Evolutionary conservation across 345 rosid species (phyloP).

Genomic region (Citrus trifoliata): DNA sequence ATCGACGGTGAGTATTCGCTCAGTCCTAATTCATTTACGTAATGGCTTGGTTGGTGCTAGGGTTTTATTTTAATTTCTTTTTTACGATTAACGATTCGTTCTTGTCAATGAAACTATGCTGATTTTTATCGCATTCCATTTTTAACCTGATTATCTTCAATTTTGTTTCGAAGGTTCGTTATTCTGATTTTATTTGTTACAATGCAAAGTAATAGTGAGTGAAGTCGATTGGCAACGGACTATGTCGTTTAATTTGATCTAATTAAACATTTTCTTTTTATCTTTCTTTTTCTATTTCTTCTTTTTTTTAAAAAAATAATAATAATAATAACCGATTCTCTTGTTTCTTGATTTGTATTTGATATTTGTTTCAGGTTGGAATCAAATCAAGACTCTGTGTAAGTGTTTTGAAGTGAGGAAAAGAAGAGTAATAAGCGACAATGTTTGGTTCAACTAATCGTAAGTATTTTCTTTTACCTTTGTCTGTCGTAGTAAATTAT

Average conservation of each 20-base stretch:
- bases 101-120: neutral
- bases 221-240: neutral
- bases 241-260: neutral
- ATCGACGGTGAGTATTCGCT: neutral
- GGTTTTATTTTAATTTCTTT: neutral
- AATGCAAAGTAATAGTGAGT: neutral
- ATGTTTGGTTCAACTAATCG: conserved; percentile 61
- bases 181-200: neutral
- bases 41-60: neutral
- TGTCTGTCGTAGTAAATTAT: neutral
- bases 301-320: neutral
- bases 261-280: neutral
- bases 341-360: neutral
- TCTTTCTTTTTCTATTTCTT: no score
- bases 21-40: neutral
- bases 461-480: conserved; percentile 32
- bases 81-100: neutral
- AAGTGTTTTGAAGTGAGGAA: conserved; percentile 4
- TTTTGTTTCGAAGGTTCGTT: neutral
- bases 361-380: conserved; percentile 17
- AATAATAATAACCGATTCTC: neutral
- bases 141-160: neutral
- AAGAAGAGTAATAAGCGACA: conserved; percentile 8
- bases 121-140: neutral
- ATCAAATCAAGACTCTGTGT: conserved; percentile 9